Evolutionary conservation across 495 filamentous ascomycete genomes (phyloP).

Genomic region (Penicillium cosmopolitanum): DNA sequence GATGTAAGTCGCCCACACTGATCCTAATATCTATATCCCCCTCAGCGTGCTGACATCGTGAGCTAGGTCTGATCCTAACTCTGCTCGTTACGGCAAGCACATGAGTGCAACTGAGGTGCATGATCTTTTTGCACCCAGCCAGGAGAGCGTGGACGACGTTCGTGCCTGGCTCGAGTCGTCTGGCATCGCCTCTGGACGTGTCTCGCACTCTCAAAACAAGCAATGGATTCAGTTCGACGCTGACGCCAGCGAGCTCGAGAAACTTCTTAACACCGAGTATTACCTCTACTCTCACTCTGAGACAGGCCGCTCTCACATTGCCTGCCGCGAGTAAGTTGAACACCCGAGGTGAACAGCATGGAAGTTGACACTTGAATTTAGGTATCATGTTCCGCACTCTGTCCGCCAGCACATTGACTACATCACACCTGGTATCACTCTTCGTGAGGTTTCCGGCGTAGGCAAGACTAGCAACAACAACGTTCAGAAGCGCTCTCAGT

Average conservation of each 20-base stretch:
- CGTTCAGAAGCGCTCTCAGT: slow-evolving; percentile 19
- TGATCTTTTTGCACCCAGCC: slow-evolving; percentile 54
- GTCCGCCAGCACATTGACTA: slow-evolving; percentile 59
- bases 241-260: slow-evolving; percentile 54
- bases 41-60: not conserved
- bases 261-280: slow-evolving; percentile 61
- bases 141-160: slow-evolving; percentile 45
- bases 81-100: slow-evolving; percentile 58
- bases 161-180: slow-evolving; percentile 52
- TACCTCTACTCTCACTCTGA: slow-evolving; percentile 55
- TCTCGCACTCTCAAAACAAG: slow-evolving; percentile 50
- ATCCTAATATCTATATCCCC: not conserved
- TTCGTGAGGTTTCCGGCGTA: slow-evolving; percentile 29
- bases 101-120: slow-evolving; percentile 47
- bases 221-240: slow-evolving; percentile 61
- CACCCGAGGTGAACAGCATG: not conserved
- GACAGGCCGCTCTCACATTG: slow-evolving; percentile 50
- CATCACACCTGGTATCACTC: slow-evolving; percentile 53
- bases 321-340: slow-evolving; percentile 42
- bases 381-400: slow-evolving; percentile 55
- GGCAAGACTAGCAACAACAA: not conserved
- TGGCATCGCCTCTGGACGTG: slow-evolving; percentile 49
- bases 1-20: slow-evolving; percentile 35
- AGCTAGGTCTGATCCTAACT: slow-evolving; percentile 43
- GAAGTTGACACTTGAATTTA: slow-evolving; percentile 13